Conservation (phyloP, 345 rosid species). For the Moringa oleifera region DNA sequence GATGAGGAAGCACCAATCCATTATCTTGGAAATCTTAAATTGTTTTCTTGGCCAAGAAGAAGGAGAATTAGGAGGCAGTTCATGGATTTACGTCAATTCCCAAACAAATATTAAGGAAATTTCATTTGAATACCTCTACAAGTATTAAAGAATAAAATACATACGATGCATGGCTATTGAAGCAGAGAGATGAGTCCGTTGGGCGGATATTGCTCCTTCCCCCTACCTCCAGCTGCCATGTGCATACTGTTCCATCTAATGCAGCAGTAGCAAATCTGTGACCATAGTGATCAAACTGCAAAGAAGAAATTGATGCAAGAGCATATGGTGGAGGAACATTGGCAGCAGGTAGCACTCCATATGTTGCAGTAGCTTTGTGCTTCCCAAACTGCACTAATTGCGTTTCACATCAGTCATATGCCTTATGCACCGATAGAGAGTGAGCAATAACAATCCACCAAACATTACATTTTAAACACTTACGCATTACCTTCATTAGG, state of each 20-base stretch:
- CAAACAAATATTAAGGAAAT: not conserved
- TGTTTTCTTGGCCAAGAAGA: too few relatives aligned
- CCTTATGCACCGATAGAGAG: not conserved
- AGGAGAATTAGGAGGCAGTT: too few relatives aligned
- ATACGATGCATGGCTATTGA: constrained; percentile 77
- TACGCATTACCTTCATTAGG: not conserved
- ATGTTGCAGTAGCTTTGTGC: constrained; percentile 80
- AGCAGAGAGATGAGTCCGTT: constrained; percentile 88
- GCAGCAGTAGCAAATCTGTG: constrained; percentile 89
- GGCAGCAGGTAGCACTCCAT: constrained; percentile 85
- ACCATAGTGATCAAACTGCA: constrained; percentile 81
- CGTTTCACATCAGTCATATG: constrained; percentile 23
- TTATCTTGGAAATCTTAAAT: too few relatives aligned
- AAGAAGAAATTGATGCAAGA: constrained; percentile 76
- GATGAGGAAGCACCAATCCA: too few relatives aligned
- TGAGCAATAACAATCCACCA: constrained; percentile 9
- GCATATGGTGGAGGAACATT: constrained; percentile 87
- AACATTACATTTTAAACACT: constrained; percentile 3
- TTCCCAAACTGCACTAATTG: constrained; percentile 63
- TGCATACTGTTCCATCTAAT: constrained; percentile 84
- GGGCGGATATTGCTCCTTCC: constrained; percentile 81
- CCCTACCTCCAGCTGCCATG: constrained; percentile 94
- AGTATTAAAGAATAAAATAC: constrained; percentile 25
- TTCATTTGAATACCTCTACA: not conserved
- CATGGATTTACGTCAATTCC: not conserved